phyloP scores from a whole-genome alignment of 1,139 yeast species.

The Kodamaea ohmeri region DNA sequence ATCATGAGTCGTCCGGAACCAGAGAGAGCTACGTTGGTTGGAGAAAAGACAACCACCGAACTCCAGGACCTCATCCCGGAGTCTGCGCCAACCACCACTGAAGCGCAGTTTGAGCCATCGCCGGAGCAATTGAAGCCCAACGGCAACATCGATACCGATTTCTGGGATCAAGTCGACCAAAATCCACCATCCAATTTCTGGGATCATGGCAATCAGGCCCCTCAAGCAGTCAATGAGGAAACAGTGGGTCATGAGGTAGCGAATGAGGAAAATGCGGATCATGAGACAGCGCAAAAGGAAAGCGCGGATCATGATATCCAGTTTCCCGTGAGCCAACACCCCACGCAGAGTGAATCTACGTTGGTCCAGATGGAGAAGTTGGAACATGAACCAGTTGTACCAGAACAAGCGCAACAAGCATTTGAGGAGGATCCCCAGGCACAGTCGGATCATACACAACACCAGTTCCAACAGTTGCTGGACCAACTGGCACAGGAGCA shows the following conservation, averaged over 20 bases:
- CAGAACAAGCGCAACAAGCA: neutral
- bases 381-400: neutral
- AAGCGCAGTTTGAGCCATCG: conserved; percentile 14
- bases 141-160: conserved; percentile 1
- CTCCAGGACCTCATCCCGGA: conserved; percentile 18
- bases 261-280: neutral
- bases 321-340: neutral
- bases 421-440: too few relatives aligned
- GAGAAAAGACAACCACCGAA: conserved; percentile 16
- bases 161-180: conserved; percentile 6
- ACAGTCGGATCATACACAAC: neutral
- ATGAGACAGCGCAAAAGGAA: too few relatives aligned
- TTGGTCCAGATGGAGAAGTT: conserved; percentile 3
- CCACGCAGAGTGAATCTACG: neutral
- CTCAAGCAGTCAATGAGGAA: too few relatives aligned
- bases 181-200: neutral
- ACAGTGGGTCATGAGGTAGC: neutral
- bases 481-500: neutral
- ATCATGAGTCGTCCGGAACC: conserved; percentile 9
- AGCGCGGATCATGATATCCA: too few relatives aligned
- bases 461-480: conserved; percentile 2
- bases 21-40: conserved; percentile 17
- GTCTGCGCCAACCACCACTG: conserved; percentile 1
- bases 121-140: conserved; percentile 14
- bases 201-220: neutral